These are phyloP conservation scores for Geotrichum fermentans DNA, from an alignment of 1,139 yeast species.

Conservation along the genomic window DNA sequence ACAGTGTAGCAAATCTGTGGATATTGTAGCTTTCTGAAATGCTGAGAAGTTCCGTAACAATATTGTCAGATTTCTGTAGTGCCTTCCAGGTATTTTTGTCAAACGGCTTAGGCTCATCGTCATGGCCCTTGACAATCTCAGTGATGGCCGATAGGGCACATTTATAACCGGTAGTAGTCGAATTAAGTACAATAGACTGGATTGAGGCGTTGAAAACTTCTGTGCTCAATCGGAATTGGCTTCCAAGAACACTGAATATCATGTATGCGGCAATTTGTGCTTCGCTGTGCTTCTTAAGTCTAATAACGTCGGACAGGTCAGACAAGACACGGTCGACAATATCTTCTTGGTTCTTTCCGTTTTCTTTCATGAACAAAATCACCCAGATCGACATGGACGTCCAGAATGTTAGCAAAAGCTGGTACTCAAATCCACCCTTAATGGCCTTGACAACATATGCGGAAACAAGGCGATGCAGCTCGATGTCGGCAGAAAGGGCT, in stretches of 20 bases:
- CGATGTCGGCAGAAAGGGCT: conserved; percentile 61
- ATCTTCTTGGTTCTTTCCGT: conserved; percentile 31
- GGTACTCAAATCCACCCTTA: conserved; percentile 41
- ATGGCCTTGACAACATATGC: conserved; percentile 53
- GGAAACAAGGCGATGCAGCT: conserved; percentile 62
- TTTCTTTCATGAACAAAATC: conserved; percentile 47
- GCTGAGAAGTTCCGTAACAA: conserved; percentile 21
- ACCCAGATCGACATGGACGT: conserved; percentile 69
- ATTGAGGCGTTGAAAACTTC: conserved; percentile 66
- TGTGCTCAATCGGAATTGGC: conserved; percentile 63
- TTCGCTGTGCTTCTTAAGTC: conserved; percentile 45
- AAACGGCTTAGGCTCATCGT: conserved; percentile 25
- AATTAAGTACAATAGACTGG: conserved; percentile 54
- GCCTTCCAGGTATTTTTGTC: conserved; percentile 27
- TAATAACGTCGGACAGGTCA: conserved; percentile 34
- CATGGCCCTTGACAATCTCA: conserved; percentile 32
- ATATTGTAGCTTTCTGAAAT: conserved; percentile 32
- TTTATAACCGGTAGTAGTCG: conserved; percentile 37
- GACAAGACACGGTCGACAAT: conserved; percentile 48
- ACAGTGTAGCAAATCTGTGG: conserved; percentile 32
- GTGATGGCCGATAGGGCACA: conserved; percentile 41
- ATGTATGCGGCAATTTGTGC: conserved; percentile 81
- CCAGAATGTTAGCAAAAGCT: conserved; percentile 72
- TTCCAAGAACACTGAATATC: conserved; percentile 66
- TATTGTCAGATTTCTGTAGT: conserved; percentile 22